phyloP scores from a whole-genome alignment of 2,329 filamentous ascomycete species.

The Neofusicoccum umdonicola region DNA sequence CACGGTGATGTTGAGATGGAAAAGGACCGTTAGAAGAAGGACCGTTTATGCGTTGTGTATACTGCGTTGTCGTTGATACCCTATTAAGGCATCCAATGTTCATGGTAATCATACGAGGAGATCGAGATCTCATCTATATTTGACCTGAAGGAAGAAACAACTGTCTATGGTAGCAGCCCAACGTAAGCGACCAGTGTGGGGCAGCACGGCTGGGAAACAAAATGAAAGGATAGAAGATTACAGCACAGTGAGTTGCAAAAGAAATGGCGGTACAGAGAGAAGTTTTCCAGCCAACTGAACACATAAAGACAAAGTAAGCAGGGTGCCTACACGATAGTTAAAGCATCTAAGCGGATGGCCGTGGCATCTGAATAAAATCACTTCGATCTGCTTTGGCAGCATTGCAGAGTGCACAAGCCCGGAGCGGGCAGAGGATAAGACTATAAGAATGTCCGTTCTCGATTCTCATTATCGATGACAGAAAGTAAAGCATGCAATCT shows the following conservation, averaged over 20 bases:
- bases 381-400: no score
- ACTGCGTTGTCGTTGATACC: background rate
- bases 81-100: background rate
- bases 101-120: no score
- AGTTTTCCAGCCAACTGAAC: no score
- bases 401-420: no score
- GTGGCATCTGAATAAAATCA: background rate
- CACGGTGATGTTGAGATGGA: background rate
- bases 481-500: slow-evolving; percentile 9
- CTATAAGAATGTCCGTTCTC: background rate
- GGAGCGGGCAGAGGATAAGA: background rate
- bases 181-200: background rate
- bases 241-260: no score
- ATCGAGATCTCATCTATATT: background rate
- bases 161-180: background rate
- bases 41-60: background rate
- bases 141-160: background rate
- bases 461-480: background rate
- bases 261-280: no score
- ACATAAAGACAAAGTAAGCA: no score
- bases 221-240: no score
- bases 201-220: background rate
- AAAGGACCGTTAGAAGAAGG: background rate
- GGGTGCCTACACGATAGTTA: no score
- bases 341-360: no score